Evolutionary conservation across 805 yeast species (phyloP), one percentile per base, ranked within the genome.

Genomic region (Starmerella kuoi): DNA sequence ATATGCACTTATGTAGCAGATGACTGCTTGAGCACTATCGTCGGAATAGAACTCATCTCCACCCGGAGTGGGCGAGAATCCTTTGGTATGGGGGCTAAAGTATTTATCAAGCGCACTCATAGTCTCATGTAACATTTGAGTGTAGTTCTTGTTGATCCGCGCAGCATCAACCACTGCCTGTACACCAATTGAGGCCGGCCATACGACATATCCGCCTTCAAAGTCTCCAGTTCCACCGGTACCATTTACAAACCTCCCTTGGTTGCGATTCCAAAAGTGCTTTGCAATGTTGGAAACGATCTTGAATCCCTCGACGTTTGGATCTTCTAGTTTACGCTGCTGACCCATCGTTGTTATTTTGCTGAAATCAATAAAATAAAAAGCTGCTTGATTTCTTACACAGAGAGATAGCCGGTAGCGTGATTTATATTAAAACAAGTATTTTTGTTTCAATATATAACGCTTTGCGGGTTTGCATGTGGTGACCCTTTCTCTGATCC

Each of bases 1-100:
- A 54, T 74, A 78, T 2, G 82, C 81, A 2, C 76, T 69, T 44
- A 79, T 61, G 50, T 76, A 64, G 3, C 77, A 79, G 51, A 76
- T 66, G 14, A 80, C 78, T 12, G 78, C 74, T 56, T 79, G 87
- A 2, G 86, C 87, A 55, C 78, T 80, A 54, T 79, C 87, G 54
- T 79, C 85, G 48, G 75, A 75, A 57, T 78, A 77, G 31, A 79
- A 73, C 56, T 79, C 85, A 19, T 70, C 69, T 40, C 64, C 65
- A 53, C 76, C 70, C 54, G 73, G 76, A 4, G 78, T 76, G 1
- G 84, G 85, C 32, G 79, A 72, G 59, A 69, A 79, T 4, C 79
- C 84, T 43, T 70, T 70, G 33, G 62, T 54, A 45, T 66, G 60
- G 5, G 64, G 62, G 49, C 73, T 70, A 59, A 70, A 70, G 60